Percentiles rank a stretch among this genome's conserved stretches.
phyloP scores from a whole-genome alignment of 371 early-diverging fungal genomes.

The Mucor ambiguus region DNA sequence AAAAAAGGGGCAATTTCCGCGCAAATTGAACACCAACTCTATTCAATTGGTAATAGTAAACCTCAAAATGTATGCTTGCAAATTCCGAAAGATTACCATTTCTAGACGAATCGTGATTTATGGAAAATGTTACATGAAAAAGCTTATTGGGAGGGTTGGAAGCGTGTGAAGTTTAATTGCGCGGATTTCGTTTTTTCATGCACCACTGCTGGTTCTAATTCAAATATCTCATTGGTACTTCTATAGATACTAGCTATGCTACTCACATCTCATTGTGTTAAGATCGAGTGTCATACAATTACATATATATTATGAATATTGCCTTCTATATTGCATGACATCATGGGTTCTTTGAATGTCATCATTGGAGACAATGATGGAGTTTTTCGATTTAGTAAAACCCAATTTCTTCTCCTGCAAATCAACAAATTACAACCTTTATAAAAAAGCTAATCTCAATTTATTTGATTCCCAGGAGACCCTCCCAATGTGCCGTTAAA shows the following conservation, averaged over 20 bases:
- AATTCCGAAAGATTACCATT: background rate
- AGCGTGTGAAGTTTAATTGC: slow-evolving; percentile 5
- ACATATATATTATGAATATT: background rate
- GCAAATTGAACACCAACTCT: background rate
- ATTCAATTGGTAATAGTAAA: slow-evolving; percentile 1
- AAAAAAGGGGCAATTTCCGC: background rate
- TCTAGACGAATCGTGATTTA: slow-evolving; percentile 2
- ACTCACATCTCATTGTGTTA: background rate
- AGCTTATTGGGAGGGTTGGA: background rate
- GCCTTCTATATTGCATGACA: background rate
- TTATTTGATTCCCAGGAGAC: background rate
- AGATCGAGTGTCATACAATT: background rate
- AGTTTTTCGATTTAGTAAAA: background rate
- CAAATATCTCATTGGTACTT: background rate
- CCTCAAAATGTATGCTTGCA: background rate
- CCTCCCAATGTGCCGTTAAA: background rate
- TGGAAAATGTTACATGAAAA: background rate
- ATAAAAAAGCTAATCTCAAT: background rate
- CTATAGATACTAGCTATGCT: background rate
- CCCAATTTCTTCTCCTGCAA: background rate
- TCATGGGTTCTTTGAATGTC: background rate
- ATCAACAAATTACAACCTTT: background rate
- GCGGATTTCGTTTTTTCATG: background rate
- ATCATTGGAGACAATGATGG: background rate
- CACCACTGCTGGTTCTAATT: background rate